Base-by-base conservation (phyloP, 495 filamentous ascomycete genomes). In the Penicillium psychrofluorescens region DNA sequence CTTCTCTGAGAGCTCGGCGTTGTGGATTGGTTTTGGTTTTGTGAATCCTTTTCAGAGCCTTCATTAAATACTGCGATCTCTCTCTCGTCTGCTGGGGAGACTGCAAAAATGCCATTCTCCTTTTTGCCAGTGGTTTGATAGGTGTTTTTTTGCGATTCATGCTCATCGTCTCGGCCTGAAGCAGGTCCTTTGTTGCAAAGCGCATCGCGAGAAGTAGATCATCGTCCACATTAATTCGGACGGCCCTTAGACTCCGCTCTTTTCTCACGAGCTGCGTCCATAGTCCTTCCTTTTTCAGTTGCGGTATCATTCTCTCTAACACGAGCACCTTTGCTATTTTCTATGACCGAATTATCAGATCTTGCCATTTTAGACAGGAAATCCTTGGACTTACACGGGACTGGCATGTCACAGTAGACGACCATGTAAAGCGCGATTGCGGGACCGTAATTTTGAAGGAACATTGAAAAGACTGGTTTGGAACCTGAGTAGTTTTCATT, bases 151-250 rank as follows among this genome's bases (percentile, higher is more conserved):
- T 34, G 32, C n/a, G 4, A 12, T 5, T 8, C 32, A 10, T 10
- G 38, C 10, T 7, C 38, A 33, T 15, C 7, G 32, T 15, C 22
- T 12, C 27, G 12, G 43, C 11, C 16, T 39, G 5, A 9, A 45
- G 10, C n/a, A 45, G 14, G 11, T 45, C 36, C 12, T 42, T 14
- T 35, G 30, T 13, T 28, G 14, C 39, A 36, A 34, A 42, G 7
- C 14, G 27, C 34, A 53, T 49, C 35, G 41, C 42, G 8, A 30
- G 44, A 36, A 45, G 29, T n/a, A 53, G 31, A 28, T 53, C 50
- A 16, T 45, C 45, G 38, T 53, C 41, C 3, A 48, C 15, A 8
- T 14, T 37, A 12, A 49, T 22, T 22, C 22, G 28, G 7, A 16
- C 38, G 7, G 14, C 14, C 9, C 38, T 35, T 11, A 34, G 32